phyloP scores from a whole-genome alignment of 2,329 filamentous ascomycete genomes.

The Paraconiothyrium brasiliense region DNA sequence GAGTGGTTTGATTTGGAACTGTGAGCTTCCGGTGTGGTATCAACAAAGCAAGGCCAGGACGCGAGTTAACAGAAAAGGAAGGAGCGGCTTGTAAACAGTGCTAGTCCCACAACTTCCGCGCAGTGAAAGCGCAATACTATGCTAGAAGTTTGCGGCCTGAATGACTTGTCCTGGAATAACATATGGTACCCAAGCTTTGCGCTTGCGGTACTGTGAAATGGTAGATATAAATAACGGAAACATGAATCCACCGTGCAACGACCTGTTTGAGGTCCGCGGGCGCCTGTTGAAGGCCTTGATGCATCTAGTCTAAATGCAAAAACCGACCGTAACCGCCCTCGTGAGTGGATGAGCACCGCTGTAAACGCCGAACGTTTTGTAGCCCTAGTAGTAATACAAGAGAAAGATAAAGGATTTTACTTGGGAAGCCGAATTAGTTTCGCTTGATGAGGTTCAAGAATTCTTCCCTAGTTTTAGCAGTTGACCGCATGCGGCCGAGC shows the following conservation, averaged over 20 bases:
- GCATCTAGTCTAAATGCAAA: conserved; percentile 31
- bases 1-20: not conserved
- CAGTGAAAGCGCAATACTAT: not conserved
- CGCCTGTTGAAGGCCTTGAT: conserved; percentile 45
- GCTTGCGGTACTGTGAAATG: not conserved
- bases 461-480: conserved; percentile 93
- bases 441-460: conserved; percentile 77
- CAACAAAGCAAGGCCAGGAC: not conserved
- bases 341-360: conserved; percentile 45
- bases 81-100: not conserved
- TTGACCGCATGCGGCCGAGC: conserved; percentile 92
- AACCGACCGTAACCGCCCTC: conserved; percentile 29
- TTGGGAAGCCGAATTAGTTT: conserved; percentile 26
- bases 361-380: conserved; percentile 25
- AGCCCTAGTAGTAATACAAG: conserved; percentile 12
- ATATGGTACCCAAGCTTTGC: not conserved
- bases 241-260: not conserved
- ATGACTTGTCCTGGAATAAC: not conserved
- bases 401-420: conserved; percentile 5
- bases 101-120: too few species aligned
- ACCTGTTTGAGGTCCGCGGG: conserved; percentile 17
- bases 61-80: not conserved
- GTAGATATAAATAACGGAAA: not conserved
- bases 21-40: not conserved
- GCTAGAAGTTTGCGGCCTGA: not conserved